These are phyloP conservation scores for Volutella citrinella DNA, from an alignment of 2,329 filamentous ascomycete species.

Conservation along the genomic window DNA sequence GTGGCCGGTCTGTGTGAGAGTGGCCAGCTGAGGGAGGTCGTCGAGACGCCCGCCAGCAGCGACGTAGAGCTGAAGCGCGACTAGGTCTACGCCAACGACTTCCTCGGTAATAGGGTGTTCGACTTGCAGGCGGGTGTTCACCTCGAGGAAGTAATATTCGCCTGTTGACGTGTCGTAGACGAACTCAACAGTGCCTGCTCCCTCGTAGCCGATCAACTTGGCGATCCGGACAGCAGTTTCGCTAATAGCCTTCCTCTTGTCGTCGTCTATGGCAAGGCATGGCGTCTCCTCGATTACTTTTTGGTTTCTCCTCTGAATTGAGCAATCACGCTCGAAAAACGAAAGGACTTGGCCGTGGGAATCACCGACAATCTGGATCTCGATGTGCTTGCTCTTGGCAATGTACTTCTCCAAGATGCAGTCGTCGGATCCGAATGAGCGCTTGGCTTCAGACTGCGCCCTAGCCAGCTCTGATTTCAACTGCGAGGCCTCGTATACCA, in stretches of 20 bases:
- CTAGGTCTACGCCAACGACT: slow-evolving; percentile 9
- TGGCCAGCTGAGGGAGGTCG: slow-evolving; percentile 1
- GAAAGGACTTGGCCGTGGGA: slow-evolving; percentile 32
- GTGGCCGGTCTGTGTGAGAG: slow-evolving; percentile 29
- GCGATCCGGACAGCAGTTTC: slow-evolving; percentile 29
- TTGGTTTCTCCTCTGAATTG: slow-evolving; percentile 43
- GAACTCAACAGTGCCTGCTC: slow-evolving; percentile 41
- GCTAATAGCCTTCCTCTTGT: slow-evolving; percentile 29
- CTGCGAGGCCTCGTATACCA: slow-evolving; percentile 16
- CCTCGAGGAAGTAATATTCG: slow-evolving; percentile 42
- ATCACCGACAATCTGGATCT: slow-evolving; percentile 45
- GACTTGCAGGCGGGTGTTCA: slow-evolving; percentile 43
- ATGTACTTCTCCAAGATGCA: slow-evolving; percentile 38
- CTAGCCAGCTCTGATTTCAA: slow-evolving; percentile 13
- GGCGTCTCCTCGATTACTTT: slow-evolving; percentile 43
- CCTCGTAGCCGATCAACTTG: slow-evolving; percentile 29
- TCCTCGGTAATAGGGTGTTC: slow-evolving; percentile 34
- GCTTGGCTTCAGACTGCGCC: slow-evolving; percentile 33
- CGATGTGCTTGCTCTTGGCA: slow-evolving; percentile 38
- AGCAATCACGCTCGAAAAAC: slow-evolving; percentile 43
- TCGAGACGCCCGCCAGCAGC: slow-evolving; percentile 6
- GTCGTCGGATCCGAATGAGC: slow-evolving; percentile 34
- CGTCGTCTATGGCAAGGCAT: slow-evolving; percentile 8
- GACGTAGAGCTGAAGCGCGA: slow-evolving; percentile 9
- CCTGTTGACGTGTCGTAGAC: slow-evolving; percentile 29